These are phyloP conservation scores for Leccinum ochraceum DNA, from an alignment of 768 basidiomycete genomes.

Conservation along the genomic window DNA sequence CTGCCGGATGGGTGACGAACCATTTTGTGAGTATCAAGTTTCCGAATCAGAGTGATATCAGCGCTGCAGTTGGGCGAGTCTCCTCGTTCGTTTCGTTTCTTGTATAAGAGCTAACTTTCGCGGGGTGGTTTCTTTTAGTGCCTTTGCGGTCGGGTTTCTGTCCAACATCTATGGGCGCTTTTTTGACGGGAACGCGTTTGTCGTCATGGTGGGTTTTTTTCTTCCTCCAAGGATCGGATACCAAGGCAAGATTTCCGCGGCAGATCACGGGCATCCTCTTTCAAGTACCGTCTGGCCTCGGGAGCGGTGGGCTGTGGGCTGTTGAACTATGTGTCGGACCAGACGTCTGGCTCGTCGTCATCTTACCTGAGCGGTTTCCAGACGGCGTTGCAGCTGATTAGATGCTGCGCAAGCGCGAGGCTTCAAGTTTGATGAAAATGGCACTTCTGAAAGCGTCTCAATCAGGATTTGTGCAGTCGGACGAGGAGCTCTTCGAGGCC, in stretches of 20 bases:
- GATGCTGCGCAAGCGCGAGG: conserved; percentile 68
- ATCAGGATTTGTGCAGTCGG: conserved; percentile 72
- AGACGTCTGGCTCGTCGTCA: conserved; percentile 49
- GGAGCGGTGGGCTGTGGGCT: conserved; percentile 63
- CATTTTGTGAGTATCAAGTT: conserved; percentile 62
- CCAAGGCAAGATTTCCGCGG: background rate
- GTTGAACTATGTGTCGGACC: conserved; percentile 63
- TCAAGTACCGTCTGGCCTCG: conserved; percentile 82
- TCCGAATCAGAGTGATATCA: conserved; percentile 70
- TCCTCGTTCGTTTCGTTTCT: background rate
- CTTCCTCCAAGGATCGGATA: background rate
- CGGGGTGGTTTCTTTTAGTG: conserved; percentile 36
- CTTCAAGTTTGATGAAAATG: conserved; percentile 71
- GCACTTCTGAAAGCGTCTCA: conserved; percentile 73
- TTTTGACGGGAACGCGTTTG: conserved; percentile 73
- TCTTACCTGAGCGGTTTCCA: conserved; percentile 72
- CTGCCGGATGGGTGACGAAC: conserved; percentile 77
- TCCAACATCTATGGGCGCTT: conserved; percentile 78
- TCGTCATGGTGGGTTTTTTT: conserved; percentile 63
- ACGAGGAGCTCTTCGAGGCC: conserved; percentile 47
- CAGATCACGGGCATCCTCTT: conserved; percentile 79
- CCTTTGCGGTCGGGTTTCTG: conserved; percentile 79
- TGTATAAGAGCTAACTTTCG: background rate
- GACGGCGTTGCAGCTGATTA: conserved; percentile 72
- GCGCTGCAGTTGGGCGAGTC: conserved; percentile 67